Evolutionary conservation across 139 green algal genomes (phyloP).

Genomic region (Closterium sp.): DNA sequence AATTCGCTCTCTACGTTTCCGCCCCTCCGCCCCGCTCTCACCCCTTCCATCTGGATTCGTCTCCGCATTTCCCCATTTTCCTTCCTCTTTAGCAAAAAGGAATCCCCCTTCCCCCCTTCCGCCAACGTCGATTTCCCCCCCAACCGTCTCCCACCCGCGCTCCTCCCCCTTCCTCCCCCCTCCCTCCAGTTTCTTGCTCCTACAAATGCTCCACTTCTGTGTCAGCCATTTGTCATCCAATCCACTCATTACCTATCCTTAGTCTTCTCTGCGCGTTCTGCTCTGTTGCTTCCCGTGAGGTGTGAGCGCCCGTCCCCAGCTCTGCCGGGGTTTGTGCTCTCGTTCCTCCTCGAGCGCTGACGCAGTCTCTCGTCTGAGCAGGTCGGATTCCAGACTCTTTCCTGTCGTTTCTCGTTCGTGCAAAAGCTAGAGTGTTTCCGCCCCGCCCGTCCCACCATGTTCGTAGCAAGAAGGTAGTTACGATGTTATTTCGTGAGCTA

Average conservation of each 20-base stretch:
- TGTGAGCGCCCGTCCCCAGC: neutral
- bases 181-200: neutral
- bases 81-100: no score
- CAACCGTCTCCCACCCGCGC: no score
- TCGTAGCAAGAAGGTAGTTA: no score
- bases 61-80: no score
- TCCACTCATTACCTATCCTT: neutral
- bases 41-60: no score
- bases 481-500: no score
- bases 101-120: no score
- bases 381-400: neutral
- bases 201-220: neutral
- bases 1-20: no score
- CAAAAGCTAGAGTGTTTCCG: neutral
- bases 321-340: neutral
- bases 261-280: neutral
- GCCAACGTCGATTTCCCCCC: no score
- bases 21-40: no score
- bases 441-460: no score
- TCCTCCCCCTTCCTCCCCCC: no score
- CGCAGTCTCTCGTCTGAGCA: neutral
- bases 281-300: neutral
- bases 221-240: neutral
- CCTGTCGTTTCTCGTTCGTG: neutral
- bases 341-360: neutral